Evolutionary conservation across 2,329 filamentous ascomycete species (phyloP), one percentile per base, ranked within the genome.

Genomic region (Paradendryphiella salina): DNA sequence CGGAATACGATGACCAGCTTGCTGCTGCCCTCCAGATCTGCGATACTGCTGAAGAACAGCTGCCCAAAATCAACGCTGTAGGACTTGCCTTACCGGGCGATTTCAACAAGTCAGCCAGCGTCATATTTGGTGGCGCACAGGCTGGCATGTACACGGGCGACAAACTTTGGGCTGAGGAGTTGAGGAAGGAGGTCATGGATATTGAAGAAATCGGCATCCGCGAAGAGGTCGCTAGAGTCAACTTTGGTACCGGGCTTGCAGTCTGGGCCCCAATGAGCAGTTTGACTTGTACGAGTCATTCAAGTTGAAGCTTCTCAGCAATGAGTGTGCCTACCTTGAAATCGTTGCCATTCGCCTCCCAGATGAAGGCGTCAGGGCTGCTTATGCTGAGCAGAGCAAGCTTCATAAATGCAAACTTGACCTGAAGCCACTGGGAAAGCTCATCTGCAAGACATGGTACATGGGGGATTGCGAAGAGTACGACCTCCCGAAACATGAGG

Each of bases 61-160:
- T 94, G 29, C 82, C 82, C 55, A 77, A 81, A 44, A 78, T 86
- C 29, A 73, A 78, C 5, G 67, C 79, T 21, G 75, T 87, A 6
- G 74, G 77, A 1, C 52, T 67, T 1, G 69, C 72, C 2, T 77
- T 95, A 5, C 91, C 92, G 0, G 92, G 92, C 0, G 73, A 82
- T 9, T 96, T 96, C 79, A 95, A 95, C 70, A 77, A 80, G n/a
- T 86, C 88, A 0, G 87, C 87, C 40, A 85, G 85, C 1, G 82
- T 81, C 8, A 76, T 95, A 0, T 89, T 89, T 63, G 83, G 81
- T 1, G 85, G 83, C 2, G 71, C 74, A 26, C 78, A 78, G 43
- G 74, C 73, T 23, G 73, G 72, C 9, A 53, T 71, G 10, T 78
- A 76, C 56, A 69, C 70, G 9, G 76, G 73, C 15, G 65, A 75